Base-by-base conservation (phyloP, 352 stramenopile genomes). In the Globisporangium orthogonon region DNA sequence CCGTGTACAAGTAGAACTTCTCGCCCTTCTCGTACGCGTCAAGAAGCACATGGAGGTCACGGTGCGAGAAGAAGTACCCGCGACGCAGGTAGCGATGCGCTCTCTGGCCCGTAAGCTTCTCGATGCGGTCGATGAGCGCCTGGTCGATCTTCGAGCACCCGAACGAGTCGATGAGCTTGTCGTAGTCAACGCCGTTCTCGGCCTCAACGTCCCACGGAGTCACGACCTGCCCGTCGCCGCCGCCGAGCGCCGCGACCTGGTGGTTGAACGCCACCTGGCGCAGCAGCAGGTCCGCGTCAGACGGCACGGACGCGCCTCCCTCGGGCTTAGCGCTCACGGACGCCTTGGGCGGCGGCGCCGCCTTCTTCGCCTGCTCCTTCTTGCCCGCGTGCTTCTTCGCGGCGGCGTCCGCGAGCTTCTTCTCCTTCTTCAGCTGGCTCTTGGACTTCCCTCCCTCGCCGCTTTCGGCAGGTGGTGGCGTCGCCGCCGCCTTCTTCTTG, bases 1-100 rank as follows among this genome's bases (percentile, higher is more conserved):
- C 98, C 33, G 98, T 99, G 86, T 99, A 99, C 31, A 99, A 62
- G 69, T 99, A 99, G 62, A 99, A 99, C 61, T 97, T 98, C 58
- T 97, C 85, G 30, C 95, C 95, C 54, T 94, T 91, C 66, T 98
- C 94, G 63, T 98, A 98, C 15, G 87, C 78, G 52, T 98, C 92
- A 47, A 98, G 78, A 48, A 99, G 85, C 63, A 96, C 78, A 54
- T 96, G 86, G 55, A 99, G 76, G 69, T 99, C 98, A 35, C 98
- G 94, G 83, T 99, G 98, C 45, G 94, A 98, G 71, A 99, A 99
- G 71, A 99, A 99, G 62, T 99, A 98, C 11, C 97, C 94, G 31
- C 98, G 91, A 62, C 97, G 85, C 61, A 99, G 75, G 70, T 99
- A 99, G 4, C 95, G 94, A 71, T 99, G 98, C 59, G 77, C 89